phyloP scores from a whole-genome alignment of 352 stramenopile genomes.

The Phytophthora brassicae region DNA sequence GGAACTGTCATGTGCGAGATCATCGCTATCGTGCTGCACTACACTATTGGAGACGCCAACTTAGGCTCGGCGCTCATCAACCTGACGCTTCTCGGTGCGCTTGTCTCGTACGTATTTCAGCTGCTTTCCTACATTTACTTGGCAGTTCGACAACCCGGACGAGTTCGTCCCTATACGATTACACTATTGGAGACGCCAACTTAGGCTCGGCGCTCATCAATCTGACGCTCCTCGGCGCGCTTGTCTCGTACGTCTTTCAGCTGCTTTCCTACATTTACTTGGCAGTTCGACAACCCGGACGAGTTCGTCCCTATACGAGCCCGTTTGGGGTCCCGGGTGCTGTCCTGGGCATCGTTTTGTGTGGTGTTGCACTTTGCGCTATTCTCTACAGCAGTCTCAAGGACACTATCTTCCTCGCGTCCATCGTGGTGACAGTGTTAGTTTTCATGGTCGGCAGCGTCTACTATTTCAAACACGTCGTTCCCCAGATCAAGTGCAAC shows the following conservation, averaged over 20 bases:
- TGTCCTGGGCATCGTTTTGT: slow-evolving; percentile 49
- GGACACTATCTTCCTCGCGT: slow-evolving; percentile 59
- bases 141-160: slow-evolving; percentile 41
- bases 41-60: slow-evolving; percentile 53
- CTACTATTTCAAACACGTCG: slow-evolving; percentile 46
- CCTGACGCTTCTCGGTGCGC: slow-evolving; percentile 38
- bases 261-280: slow-evolving; percentile 60
- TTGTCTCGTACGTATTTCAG: slow-evolving; percentile 75
- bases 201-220: slow-evolving; percentile 55
- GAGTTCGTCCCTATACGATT: too few species aligned
- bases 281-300: slow-evolving; percentile 41
- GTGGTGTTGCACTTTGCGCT: slow-evolving; percentile 41
- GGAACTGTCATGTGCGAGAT: slow-evolving; percentile 41
- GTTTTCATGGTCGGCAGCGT: slow-evolving; percentile 50
- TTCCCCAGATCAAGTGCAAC: slow-evolving; percentile 28
- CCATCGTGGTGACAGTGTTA: slow-evolving; percentile 47
- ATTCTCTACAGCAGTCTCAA: slow-evolving; percentile 63
- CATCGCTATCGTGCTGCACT: slow-evolving; percentile 59
- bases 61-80: slow-evolving; percentile 55
- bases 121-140: slow-evolving; percentile 60
- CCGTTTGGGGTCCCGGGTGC: slow-evolving; percentile 58
- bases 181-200: slow-evolving; percentile 53
- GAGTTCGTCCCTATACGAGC: slow-evolving; percentile 55
- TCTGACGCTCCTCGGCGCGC: slow-evolving; percentile 38
- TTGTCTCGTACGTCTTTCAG: slow-evolving; percentile 75